Evolutionary conservation across 768 basidiomycete genomes (phyloP).

Genomic region (Leccinum barrowsii): DNA sequence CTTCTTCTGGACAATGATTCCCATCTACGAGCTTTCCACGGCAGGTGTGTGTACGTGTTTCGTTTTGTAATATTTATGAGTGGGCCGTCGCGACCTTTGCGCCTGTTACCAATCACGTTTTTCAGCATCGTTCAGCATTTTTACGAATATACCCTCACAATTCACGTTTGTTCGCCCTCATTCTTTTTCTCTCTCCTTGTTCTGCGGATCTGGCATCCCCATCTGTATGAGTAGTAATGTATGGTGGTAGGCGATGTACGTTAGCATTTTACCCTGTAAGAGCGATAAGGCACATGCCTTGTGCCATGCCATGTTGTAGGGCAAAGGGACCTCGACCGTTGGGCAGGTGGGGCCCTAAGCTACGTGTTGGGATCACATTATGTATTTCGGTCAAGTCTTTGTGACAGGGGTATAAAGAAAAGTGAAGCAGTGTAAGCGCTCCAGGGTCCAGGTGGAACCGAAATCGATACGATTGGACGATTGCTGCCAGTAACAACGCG

Average conservation of each 20-base stretch:
- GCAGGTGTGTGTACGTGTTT: slow-evolving; percentile 5
- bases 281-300: slow-evolving; percentile 9
- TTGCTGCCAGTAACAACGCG: background rate
- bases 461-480: background rate
- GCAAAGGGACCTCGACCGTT: slow-evolving; percentile 10
- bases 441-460: background rate
- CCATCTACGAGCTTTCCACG: background rate
- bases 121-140: slow-evolving; percentile 14
- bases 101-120: slow-evolving; percentile 9
- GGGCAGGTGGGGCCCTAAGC: slow-evolving; percentile 8
- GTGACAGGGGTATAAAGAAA: background rate
- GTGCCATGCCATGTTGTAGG: background rate
- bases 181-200: background rate
- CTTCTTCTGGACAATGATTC: slow-evolving; percentile 3
- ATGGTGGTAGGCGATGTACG: slow-evolving; percentile 15
- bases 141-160: slow-evolving; percentile 19
- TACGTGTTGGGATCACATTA: slow-evolving; percentile 4
- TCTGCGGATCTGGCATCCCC: slow-evolving; percentile 23
- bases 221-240: slow-evolving; percentile 17
- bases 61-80: slow-evolving; percentile 19
- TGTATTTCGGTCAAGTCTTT: background rate
- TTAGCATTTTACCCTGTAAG: slow-evolving; percentile 5
- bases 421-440: background rate
- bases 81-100: slow-evolving; percentile 8
- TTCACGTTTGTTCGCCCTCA: slow-evolving; percentile 1